These are phyloP conservation scores for Perkinsus olseni DNA, from an alignment of 169 alveolate species.

Conservation along the genomic window DNA sequence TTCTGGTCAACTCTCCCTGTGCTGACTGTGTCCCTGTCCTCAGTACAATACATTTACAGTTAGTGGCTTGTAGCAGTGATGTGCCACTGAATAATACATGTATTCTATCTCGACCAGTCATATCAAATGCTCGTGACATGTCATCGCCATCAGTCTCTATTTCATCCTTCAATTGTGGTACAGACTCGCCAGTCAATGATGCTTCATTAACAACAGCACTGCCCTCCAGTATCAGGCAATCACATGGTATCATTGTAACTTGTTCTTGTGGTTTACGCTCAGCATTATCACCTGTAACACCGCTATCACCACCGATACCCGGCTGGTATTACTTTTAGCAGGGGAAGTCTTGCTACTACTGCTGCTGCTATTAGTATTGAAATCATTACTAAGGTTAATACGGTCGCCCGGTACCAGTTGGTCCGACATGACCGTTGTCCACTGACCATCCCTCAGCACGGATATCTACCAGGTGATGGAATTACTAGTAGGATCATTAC, in stretches of 20 bases:
- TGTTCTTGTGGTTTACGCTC: too few relatives aligned
- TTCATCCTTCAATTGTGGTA: constrained; percentile 69
- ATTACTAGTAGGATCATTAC: not conserved
- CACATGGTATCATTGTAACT: constrained; percentile 28
- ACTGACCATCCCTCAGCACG: not conserved
- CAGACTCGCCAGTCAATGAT: constrained; percentile 78
- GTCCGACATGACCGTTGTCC: not conserved
- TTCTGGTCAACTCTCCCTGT: not conserved
- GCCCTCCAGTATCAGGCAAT: constrained; percentile 56
- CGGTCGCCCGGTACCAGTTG: not conserved
- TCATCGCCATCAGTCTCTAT: constrained; percentile 43
- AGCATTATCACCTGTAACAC: too few relatives aligned
- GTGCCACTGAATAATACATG: not conserved
- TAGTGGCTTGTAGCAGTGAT: not conserved
- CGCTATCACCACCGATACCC: not conserved
- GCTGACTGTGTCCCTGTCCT: not conserved
- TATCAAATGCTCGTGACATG: not conserved
- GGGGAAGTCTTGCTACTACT: too few relatives aligned
- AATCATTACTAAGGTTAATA: not conserved
- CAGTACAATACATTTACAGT: not conserved
- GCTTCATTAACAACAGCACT: constrained; percentile 74
- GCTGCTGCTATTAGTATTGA: not conserved
- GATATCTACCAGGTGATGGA: not conserved
- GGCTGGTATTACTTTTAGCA: not conserved
- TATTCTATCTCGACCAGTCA: not conserved